A percentile compares a stretch with the other conserved stretches of the same genome.
phyloP scores from a whole-genome alignment of 163 green algal species.

The Chlorella variabilis region DNA sequence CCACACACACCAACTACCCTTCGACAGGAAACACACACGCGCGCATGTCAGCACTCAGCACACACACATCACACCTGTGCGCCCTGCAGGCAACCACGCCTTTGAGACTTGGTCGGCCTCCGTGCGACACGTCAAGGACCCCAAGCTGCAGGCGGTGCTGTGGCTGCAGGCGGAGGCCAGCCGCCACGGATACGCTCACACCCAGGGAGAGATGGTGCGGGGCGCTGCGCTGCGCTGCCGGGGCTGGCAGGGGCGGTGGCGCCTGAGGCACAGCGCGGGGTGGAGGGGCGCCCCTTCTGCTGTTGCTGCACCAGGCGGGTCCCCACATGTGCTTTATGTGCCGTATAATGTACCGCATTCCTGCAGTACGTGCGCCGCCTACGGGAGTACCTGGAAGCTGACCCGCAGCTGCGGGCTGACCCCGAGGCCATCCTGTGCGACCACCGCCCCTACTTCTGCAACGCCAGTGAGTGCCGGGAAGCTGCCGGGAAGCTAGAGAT shows the following conservation, averaged over 20 bases:
- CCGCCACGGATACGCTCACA: slow-evolving; percentile 18
- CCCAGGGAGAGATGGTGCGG: slow-evolving; percentile 9
- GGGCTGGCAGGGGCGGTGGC: not conserved
- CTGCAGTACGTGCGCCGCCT: slow-evolving; percentile 4
- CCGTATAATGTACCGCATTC: not conserved
- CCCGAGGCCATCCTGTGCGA: slow-evolving; percentile 54
- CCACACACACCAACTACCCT: too few relatives aligned
- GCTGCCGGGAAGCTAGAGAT: too few relatives aligned
- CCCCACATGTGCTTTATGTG: too few relatives aligned
- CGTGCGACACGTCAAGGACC: not conserved
- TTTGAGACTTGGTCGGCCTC: slow-evolving; percentile 33
- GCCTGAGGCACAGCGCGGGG: too few relatives aligned
- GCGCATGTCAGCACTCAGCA: too few relatives aligned
- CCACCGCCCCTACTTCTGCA: slow-evolving; percentile 49
- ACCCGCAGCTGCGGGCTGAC: not conserved
- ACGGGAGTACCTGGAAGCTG: not conserved
- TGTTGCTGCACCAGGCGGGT: too few relatives aligned
- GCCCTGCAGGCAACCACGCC: slow-evolving; percentile 26
- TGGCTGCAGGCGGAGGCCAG: slow-evolving; percentile 31
- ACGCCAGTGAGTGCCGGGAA: slow-evolving; percentile 1
- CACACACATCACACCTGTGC: too few relatives aligned
- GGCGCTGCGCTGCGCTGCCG: not conserved
- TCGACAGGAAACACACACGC: too few relatives aligned
- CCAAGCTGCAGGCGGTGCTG: not conserved
- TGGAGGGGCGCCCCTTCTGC: too few relatives aligned